phyloP scores from a whole-genome alignment of 208 protist genomes.

The Wallacemonas sp. region DNA sequence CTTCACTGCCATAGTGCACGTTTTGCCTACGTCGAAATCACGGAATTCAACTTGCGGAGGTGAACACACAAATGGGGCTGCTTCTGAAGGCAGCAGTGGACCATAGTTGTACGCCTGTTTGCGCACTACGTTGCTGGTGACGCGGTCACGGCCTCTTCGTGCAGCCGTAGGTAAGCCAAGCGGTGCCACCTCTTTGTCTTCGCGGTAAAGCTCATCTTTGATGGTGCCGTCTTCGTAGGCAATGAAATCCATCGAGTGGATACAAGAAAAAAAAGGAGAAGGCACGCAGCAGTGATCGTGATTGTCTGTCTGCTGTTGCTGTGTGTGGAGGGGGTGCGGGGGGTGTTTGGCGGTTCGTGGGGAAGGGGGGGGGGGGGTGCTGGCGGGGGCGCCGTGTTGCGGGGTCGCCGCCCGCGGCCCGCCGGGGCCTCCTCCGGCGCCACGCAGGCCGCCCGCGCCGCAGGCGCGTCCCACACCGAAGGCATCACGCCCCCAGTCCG shows the following conservation, averaged over 20 bases:
- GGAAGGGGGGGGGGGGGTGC: background rate
- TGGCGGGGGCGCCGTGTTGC: background rate
- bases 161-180: background rate
- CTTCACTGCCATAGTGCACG: constrained; percentile 45
- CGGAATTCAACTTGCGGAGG: constrained; percentile 62
- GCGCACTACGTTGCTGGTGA: background rate
- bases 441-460: no score
- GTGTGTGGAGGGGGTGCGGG: background rate
- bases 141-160: background rate
- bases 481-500: no score
- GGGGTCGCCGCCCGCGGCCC: background rate
- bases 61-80: constrained; percentile 27
- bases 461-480: no score
- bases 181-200: constrained; percentile 13
- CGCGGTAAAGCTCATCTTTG: constrained; percentile 50
- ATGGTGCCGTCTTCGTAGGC: constrained; percentile 61
- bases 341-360: background rate
- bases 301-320: no score
- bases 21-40: constrained; percentile 80
- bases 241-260: constrained; percentile 61
- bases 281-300: no score
- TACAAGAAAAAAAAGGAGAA: constrained; percentile 18
- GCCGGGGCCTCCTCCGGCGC: background rate
- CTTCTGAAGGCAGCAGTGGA: background rate
- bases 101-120: background rate